Base-by-base conservation (phyloP, 2,329 filamentous ascomycete species). In the Epichloe uncinata region DNA sequence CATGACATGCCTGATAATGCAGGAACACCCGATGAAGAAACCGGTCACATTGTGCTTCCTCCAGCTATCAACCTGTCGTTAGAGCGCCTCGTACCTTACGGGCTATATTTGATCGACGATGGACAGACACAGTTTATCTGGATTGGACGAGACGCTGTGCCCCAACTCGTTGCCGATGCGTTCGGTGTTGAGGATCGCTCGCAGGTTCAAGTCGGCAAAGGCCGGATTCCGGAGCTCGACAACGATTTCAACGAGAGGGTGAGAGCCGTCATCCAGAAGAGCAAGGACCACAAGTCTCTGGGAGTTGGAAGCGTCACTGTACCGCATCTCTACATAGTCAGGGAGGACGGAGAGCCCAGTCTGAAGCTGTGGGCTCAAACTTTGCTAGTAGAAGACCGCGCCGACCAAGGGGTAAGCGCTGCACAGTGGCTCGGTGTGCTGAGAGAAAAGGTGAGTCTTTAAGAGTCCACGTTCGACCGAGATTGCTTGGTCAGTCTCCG, bases 61-160 rank as follows among this genome's bases (percentile, higher is more conserved):
- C 87, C 87, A 4, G 75, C 87, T 0, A 62, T 87, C 60, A 96
- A 96, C 66, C 76, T 97, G 51, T 89, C 88, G 3, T 95, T 89
- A 1, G 88, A 91, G 66, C 81, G 85, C 44, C 78, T 98, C 46
- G 87, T 88, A 3, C 79, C 89, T 0, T 95, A 94, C 62, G 93
- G 93, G 30, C 73, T 98, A 16, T 98, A 98, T 67, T 78, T 98
- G 51, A 93, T 98, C 59, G 93, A 98, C 60, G 93, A 98, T 61
- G 90, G 90, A 3, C 91, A 96, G 68, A 96, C 88, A 5, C 93
- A 98, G 65, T 98, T 98, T 76, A 70, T 98, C 45, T 98, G 93
- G 93, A 78, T 97, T 18, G 93, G 93, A 13, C 82, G 90, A 36
- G 91, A 98, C 57, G 85, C 91, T 1, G 88, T 98, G 30, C 88